Evolutionary conservation across 1,284 basidiomycete genomes (phyloP).

Genomic region (Cryptococcus wingfieldii): DNA sequence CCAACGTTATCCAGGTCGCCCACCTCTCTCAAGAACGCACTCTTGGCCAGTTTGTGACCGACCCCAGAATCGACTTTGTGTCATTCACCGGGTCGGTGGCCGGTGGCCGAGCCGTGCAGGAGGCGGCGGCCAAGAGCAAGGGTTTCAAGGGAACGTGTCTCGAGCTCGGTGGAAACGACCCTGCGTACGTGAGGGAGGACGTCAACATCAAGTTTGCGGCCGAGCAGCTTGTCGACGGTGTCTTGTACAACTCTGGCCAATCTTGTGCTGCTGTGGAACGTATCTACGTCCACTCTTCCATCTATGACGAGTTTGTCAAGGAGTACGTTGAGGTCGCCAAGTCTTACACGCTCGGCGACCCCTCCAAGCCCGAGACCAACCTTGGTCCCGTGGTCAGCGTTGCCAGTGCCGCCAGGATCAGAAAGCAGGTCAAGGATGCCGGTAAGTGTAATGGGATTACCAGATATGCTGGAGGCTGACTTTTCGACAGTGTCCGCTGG

Average conservation of each 20-base stretch:
- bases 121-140: constrained; percentile 46
- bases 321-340: constrained; percentile 70
- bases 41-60: constrained; percentile 59
- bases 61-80: constrained; percentile 71
- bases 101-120: constrained; percentile 48
- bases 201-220: constrained; percentile 79
- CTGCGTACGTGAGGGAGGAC: constrained; percentile 85
- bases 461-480: background rate
- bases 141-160: constrained; percentile 67
- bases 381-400: constrained; percentile 88
- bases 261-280: constrained; percentile 64
- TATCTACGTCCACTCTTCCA: constrained; percentile 82
- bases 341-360: constrained; percentile 81
- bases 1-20: constrained; percentile 69
- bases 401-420: constrained; percentile 74
- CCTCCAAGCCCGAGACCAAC: constrained; percentile 65
- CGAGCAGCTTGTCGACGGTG: constrained; percentile 85
- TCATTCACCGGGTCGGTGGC: constrained; percentile 82
- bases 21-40: constrained; percentile 70
- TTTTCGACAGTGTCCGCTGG: constrained; percentile 62
- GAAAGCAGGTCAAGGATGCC: constrained; percentile 80
- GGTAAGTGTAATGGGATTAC: constrained; percentile 50
- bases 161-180: constrained; percentile 73
- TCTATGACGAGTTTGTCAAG: constrained; percentile 78
- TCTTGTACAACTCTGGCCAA: constrained; percentile 94